Evolutionary conservation across 441 rosid genomes (phyloP).

Genomic region (Mallotus japonicus): DNA sequence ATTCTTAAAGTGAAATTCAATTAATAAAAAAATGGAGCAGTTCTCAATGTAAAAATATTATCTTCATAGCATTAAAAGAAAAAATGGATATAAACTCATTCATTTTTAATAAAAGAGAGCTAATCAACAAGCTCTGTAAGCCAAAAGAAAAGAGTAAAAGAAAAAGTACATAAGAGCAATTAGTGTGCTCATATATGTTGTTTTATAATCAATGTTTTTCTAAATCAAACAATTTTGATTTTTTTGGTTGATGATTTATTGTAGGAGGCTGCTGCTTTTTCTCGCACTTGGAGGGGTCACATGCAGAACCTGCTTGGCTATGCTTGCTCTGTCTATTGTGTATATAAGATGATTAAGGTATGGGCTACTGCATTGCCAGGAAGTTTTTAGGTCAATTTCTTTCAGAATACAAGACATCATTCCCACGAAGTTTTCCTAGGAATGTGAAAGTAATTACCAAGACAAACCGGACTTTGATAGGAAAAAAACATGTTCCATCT

Average conservation of each 20-base stretch:
- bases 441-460: neutral
- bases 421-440: neutral
- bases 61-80: neutral
- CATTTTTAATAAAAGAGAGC: neutral
- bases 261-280: conserved; percentile 98
- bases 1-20: neutral
- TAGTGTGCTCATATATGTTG: neutral
- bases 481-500: neutral
- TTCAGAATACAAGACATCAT: neutral
- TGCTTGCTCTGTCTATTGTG: conserved; percentile 93
- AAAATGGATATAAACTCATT: neutral
- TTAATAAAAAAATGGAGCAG: neutral
- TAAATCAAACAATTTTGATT: neutral
- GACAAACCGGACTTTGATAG: too few species aligned
- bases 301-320: conserved; percentile 97
- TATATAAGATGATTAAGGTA: conserved; percentile 99
- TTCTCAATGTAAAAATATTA: neutral
- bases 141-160: neutral
- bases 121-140: neutral
- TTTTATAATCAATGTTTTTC: neutral
- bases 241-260: conserved; percentile 7
- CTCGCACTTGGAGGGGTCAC: conserved; percentile 99
- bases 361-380: conserved; percentile 11
- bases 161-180: neutral
- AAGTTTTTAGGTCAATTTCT: conserved; percentile 11